Conservation (phyloP, 805 yeast species). For the Teunomyces cretensis region DNA sequence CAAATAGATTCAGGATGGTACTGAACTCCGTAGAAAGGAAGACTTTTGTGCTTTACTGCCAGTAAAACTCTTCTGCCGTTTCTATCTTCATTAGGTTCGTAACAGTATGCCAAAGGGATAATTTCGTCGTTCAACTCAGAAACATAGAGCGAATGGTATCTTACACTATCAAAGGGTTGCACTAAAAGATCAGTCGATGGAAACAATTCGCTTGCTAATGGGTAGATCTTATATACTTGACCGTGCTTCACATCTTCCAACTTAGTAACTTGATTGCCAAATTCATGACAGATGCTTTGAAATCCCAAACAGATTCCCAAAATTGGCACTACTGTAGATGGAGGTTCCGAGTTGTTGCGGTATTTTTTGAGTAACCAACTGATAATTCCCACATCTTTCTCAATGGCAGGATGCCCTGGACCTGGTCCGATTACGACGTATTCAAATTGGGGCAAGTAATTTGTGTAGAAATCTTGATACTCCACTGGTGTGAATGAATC, state of each 20-base stretch:
- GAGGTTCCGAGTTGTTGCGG: conserved; percentile 8
- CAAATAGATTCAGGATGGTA: conserved; percentile 97
- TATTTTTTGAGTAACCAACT: conserved; percentile 49
- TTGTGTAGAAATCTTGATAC: conserved; percentile 34
- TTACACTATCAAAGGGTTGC: conserved; percentile 58
- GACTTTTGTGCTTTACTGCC: conserved; percentile 66
- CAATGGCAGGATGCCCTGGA: conserved; percentile 81
- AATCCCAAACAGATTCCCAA: conserved; percentile 94
- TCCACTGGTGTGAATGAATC: conserved; percentile 46
- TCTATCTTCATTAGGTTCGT: conserved; percentile 33
- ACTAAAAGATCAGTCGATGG: conserved; percentile 20
- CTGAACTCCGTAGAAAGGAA: conserved; percentile 90
- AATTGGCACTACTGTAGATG: conserved; percentile 49
- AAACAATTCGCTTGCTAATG: conserved; percentile 24
- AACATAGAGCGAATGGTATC: conserved; percentile 86
- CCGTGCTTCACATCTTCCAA: conserved; percentile 77
- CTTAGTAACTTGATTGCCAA: conserved; percentile 56
- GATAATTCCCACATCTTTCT: conserved; percentile 70
- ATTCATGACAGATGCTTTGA: conserved; percentile 70
- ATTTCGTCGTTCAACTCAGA: conserved; percentile 33
- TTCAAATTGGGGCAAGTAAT: conserved; percentile 54
- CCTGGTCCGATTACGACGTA: conserved; percentile 94
- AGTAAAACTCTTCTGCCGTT: conserved; percentile 49
- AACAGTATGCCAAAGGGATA: conserved; percentile 61
- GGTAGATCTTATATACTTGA: conserved; percentile 60